phyloP scores from a whole-genome alignment of 2,329 filamentous ascomycete genomes.

The Trichoderma citrinoviride region DNA sequence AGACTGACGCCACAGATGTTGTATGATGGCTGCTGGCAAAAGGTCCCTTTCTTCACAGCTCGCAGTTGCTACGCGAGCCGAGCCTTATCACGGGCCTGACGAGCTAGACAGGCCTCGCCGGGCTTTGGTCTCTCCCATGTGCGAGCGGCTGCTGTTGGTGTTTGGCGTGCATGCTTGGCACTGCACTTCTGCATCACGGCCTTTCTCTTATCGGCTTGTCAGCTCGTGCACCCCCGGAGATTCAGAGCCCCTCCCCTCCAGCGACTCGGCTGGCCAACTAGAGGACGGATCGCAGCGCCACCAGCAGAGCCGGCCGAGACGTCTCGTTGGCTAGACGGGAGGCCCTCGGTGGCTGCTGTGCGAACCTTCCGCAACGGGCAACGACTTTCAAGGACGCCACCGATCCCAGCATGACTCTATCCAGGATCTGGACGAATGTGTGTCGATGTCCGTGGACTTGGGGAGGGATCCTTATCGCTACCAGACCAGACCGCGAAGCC shows the following conservation, averaged over 20 bases:
- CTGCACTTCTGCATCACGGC: neutral
- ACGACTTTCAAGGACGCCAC: constrained; percentile 18
- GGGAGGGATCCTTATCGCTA: neutral
- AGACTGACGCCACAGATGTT: neutral
- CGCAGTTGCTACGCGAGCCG: constrained; percentile 9
- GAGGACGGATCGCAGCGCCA: constrained; percentile 4
- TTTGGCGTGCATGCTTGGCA: neutral
- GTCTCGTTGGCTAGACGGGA: constrained; percentile 6
- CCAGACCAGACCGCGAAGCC: neutral
- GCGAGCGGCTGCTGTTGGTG: neutral
- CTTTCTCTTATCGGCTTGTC: constrained; percentile 15
- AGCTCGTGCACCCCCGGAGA: constrained; percentile 4
- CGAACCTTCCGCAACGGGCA: constrained; percentile 32
- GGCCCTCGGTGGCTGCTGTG: constrained; percentile 23
- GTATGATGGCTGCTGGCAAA: constrained; percentile 7
- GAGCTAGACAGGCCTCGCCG: neutral
- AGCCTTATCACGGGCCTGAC: constrained; percentile 18
- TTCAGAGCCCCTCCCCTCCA: neutral
- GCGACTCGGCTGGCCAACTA: neutral
- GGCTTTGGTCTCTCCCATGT: neutral
- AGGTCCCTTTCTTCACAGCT: constrained; percentile 4
- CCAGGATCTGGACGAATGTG: neutral
- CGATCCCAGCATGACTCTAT: neutral
- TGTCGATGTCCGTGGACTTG: no score
- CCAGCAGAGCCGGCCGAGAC: neutral